Evolutionary conservation across 2,329 filamentous ascomycete genomes (phyloP).

Genomic region (Neurospora sp.): DNA sequence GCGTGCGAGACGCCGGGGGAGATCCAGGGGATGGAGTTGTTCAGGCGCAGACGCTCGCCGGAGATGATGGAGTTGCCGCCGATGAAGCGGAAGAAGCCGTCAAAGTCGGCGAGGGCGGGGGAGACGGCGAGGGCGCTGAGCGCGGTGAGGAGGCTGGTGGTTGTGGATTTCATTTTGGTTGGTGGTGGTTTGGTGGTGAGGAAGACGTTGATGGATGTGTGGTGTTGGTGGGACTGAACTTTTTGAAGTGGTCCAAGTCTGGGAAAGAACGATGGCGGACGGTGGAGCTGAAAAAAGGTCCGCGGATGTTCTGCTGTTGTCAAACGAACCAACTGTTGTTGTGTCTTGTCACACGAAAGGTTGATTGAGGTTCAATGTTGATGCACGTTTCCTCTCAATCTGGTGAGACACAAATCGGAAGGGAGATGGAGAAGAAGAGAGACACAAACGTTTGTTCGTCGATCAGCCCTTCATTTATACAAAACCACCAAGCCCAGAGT

Average conservation of each 20-base stretch:
- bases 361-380: background rate
- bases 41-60: conserved; percentile 11
- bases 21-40: conserved; percentile 7
- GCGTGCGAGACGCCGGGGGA: conserved; percentile 9
- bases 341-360: background rate
- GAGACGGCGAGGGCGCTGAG: background rate
- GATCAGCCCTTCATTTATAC: background rate
- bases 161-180: background rate
- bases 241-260: background rate
- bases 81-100: conserved; percentile 14
- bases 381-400: background rate
- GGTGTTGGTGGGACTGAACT: background rate
- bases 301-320: background rate
- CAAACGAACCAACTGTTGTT: background rate
- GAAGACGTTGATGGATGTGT: background rate
- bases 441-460: background rate
- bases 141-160: background rate
- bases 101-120: background rate
- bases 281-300: background rate
- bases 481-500: background rate
- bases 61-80: conserved; percentile 7
- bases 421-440: background rate
- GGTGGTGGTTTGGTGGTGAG: background rate
- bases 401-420: background rate
- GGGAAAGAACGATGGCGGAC: background rate